Base-by-base conservation (phyloP, 108 stramenopile species). In the Cyclotella atomus region DNA sequence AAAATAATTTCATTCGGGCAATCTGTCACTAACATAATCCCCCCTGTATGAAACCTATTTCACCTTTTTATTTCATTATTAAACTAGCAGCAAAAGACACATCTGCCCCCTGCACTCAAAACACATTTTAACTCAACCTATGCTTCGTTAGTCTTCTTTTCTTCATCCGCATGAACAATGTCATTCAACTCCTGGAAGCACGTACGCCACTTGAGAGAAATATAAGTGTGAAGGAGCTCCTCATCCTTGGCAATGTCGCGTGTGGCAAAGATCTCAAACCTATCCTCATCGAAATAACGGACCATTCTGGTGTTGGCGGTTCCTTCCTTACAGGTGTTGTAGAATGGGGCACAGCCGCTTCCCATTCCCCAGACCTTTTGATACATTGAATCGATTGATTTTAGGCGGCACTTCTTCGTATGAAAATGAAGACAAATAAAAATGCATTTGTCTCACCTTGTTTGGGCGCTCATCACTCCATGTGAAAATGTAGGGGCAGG, bases 301-400 rank as follows among this genome's bases (percentile, higher is more conserved):
- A 84, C 85, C 89, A 90, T 90, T 60, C 74, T 55, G 30, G 89
- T 90, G 74, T 90, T 90, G 70, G 87, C 89, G 23, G 79, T 83
- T 49, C 83, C 83, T 49, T 86, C 83, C 49, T 81, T 86, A 62
- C 76, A 75, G 55, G 89, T 90, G 59, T 90, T 90, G 79, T 88
- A 90, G 50, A 78, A 90, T 44, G 89, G 81, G 41, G 89, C 66
- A 70, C 87, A 88, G 23, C 89, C 89, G 49, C 76, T 79, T 56
- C 83, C 89, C 89, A 90, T 90, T 35, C 81, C 89, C 89, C 89
- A 90, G 7, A 75, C 79, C 80, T 85, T 41, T 41, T n/a, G n/a
- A 12, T 41, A 9, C 9, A 41, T 41, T 41, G 38, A 41, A 12
- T 41, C 38, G 9, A 41, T 41, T n/a, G n/a, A n/a, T n/a, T n/a